Conservation (phyloP, 164 flowering plant genomes). For the Protea cynaroides region DNA sequence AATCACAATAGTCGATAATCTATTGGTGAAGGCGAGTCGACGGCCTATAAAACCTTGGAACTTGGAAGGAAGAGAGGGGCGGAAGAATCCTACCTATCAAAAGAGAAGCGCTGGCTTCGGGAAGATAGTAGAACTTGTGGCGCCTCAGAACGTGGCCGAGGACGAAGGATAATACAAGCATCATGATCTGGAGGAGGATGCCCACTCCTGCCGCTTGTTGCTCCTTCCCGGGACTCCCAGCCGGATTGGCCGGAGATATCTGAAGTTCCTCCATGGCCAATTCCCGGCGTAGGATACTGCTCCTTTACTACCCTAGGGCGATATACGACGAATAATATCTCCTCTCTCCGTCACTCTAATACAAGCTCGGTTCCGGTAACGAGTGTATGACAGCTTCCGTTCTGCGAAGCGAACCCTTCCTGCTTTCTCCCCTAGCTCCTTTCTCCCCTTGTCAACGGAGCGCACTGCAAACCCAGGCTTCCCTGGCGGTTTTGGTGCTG, state of each 20-base stretch:
- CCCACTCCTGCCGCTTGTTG: conserved; percentile 99
- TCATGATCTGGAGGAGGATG: conserved; percentile 96
- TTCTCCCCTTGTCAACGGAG: too few relatives aligned
- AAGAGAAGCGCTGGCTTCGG: conserved; percentile 98
- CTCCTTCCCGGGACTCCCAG: conserved; percentile 63
- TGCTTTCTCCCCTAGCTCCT: too few relatives aligned
- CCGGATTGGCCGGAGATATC: conserved; percentile 46
- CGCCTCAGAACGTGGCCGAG: conserved; percentile 95
- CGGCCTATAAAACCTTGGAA: background rate
- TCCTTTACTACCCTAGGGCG: too few relatives aligned
- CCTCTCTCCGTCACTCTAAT: too few relatives aligned
- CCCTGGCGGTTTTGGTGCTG: too few relatives aligned
- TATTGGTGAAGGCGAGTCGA: background rate
- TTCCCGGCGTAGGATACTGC: background rate
- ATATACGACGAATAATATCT: background rate
- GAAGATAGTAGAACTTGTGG: conserved; percentile 78
- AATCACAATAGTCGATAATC: conserved; percentile 2
- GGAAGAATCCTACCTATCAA: conserved; percentile 56
- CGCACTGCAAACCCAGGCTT: too few relatives aligned
- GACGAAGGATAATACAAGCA: conserved; percentile 95
- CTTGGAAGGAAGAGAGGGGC: background rate
- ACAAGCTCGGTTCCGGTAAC: too few relatives aligned
- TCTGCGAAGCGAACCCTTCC: too few relatives aligned
- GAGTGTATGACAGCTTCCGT: too few relatives aligned
- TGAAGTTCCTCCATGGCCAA: conserved; percentile 21